Evolutionary conservation across 306 rosid species (phyloP), one percentile per base, ranked within the genome.

Genomic region (Ammopiptanthus mongolicus): DNA sequence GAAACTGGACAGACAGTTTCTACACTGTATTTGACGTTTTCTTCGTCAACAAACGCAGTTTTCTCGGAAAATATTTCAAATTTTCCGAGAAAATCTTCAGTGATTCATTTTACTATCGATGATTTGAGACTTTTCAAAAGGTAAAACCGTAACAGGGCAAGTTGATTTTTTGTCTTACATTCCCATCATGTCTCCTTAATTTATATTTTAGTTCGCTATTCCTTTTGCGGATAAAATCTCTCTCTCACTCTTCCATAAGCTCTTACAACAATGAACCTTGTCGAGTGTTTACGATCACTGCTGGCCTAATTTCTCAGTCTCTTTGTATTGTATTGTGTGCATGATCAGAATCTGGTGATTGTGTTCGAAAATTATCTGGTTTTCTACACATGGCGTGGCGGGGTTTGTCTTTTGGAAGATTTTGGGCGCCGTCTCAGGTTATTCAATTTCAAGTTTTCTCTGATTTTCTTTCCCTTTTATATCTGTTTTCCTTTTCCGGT

Each of bases 331-430:
- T 15, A 3, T 55, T 71, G 8, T 58, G 48, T 67, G 71, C 69
- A 33, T 37, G 14, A 56, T 37, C 42, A 67, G 67, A 80, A 34
- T 65, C 58, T 33, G 28, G 79, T 33, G 42, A 50, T 44, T 22
- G 34, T 29, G 48, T 48, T 61, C 60, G 17, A 23, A 5, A 46
- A 44, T 62, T 67, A 34, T n/a, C 61, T 36, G 10, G 14, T 28
- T 55, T 48, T 56, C 17, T 21, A 53, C 44, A 13, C 71, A 81
- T 84, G 88, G 85, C 79, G 63, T 74, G 42, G 75, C 60, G 65
- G 18, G 69, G 65, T 34, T 72, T 68, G 0, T 68, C 83, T 22
- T 77, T 73, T 44, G 59, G 64, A 67, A 78, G 29, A 48, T 50
- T 78, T 15, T 69, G 28, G 76, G 15, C 69, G 0, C 21, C 19